These are phyloP conservation scores for Erythrobasidium hasegawianum DNA, from an alignment of 1,284 basidiomycete species.

Conservation along the genomic window DNA sequence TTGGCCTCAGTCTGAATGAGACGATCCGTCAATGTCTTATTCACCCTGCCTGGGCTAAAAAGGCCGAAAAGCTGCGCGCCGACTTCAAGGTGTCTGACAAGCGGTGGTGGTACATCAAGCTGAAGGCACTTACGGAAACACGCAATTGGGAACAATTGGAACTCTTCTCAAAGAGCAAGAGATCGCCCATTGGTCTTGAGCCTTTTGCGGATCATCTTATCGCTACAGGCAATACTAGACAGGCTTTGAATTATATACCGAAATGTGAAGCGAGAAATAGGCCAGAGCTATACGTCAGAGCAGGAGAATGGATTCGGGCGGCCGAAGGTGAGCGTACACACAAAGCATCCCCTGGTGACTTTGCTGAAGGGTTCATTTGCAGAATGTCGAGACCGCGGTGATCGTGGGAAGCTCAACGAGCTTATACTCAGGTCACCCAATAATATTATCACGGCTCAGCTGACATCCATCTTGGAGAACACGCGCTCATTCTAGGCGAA, in stretches of 20 bases:
- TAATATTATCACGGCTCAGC: constrained; percentile 13
- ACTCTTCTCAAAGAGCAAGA: constrained; percentile 72
- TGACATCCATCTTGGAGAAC: constrained; percentile 27
- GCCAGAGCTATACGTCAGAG: constrained; percentile 78
- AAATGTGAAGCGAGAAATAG: constrained; percentile 77
- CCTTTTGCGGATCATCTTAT: constrained; percentile 80
- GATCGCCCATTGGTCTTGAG: constrained; percentile 92
- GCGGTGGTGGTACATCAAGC: constrained; percentile 89
- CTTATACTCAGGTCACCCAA: constrained; percentile 19
- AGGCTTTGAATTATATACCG: constrained; percentile 70
- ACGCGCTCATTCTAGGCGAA: constrained; percentile 20
- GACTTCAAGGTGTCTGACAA: constrained; percentile 92
- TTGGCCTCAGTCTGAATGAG: constrained; percentile 75
- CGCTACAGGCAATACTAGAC: constrained; percentile 63
- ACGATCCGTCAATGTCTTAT: constrained; percentile 71
- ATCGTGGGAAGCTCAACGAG: constrained; percentile 29
- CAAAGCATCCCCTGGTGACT: neutral
- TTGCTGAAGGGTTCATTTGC: neutral
- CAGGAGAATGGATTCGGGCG: constrained; percentile 81
- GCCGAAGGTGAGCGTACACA: constrained; percentile 56
- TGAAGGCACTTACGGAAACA: constrained; percentile 70
- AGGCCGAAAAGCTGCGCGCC: constrained; percentile 74
- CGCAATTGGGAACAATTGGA: constrained; percentile 82
- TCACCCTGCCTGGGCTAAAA: constrained; percentile 68
- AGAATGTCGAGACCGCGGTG: constrained; percentile 31